A percentile compares a stretch with the other conserved stretches of the same genome.
Conservation (phyloP, 2,329 filamentous ascomycete species). For the Aspergillus aculeatinus region DNA sequence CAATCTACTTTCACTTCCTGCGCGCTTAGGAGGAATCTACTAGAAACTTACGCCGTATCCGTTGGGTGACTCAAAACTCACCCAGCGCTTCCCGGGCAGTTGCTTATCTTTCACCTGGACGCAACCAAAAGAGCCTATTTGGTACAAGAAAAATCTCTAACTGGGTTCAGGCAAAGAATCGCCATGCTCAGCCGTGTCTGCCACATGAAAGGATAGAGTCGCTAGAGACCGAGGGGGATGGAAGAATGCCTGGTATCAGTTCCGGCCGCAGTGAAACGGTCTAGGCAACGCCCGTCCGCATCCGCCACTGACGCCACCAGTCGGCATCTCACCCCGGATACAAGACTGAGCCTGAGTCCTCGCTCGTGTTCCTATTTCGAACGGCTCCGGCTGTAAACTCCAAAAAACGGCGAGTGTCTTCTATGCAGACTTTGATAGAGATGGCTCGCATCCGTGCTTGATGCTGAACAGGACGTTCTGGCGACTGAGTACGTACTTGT, state of each 20-base stretch:
- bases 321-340: conserved; percentile 12
- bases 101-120: neutral
- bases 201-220: neutral
- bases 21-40: conserved; percentile 18
- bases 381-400: neutral
- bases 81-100: neutral
- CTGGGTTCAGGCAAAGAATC: neutral
- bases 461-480: neutral
- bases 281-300: conserved; percentile 15
- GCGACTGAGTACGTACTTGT: neutral
- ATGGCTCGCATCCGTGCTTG: neutral
- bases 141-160: neutral
- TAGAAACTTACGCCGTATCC: conserved; percentile 11
- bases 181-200: neutral
- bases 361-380: neutral
- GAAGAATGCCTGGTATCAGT: conserved; percentile 6
- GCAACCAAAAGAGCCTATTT: neutral
- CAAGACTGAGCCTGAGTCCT: neutral
- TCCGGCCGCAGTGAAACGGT: conserved; percentile 1
- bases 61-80: neutral
- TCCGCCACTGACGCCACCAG: conserved; percentile 30
- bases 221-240: neutral
- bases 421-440: neutral
- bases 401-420: no score
- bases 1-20: conserved; percentile 4